Percentiles rank a stretch among this genome's conserved stretches.
phyloP scores from a whole-genome alignment of 225 moss, liverwort and hornwort genomes.

The Polytrichum formosum region DNA sequence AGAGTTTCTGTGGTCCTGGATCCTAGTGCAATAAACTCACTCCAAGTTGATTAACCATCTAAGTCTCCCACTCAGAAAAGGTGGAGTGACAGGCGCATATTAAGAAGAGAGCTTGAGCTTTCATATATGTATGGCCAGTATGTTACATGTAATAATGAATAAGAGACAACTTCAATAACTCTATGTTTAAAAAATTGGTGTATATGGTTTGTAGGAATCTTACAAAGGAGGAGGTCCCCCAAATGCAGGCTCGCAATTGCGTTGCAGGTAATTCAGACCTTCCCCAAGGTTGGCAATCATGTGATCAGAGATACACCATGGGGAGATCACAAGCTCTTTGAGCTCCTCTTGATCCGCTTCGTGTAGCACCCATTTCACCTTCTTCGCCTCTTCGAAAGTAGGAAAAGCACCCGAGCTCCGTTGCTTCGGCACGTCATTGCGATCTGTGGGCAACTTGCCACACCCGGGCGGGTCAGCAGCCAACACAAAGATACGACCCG shows the following conservation, averaged over 20 bases:
- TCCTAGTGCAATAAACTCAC: too few species aligned
- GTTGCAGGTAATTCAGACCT: conserved; percentile 80
- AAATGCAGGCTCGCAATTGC: conserved; percentile 58
- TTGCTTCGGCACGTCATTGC: conserved; percentile 45
- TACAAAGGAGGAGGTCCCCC: conserved; percentile 10
- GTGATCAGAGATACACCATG: conserved; percentile 94
- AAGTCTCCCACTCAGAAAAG: too few species aligned
- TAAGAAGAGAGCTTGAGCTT: too few species aligned
- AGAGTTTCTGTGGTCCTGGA: too few species aligned
- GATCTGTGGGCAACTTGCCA: conserved; percentile 77
- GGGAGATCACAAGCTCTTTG: conserved; percentile 79
- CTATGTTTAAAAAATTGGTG: background rate
- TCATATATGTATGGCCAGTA: too few species aligned
- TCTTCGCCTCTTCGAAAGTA: conserved; percentile 70
- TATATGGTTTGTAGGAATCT: background rate
- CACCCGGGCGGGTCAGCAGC: conserved; percentile 78
- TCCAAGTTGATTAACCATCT: too few species aligned
- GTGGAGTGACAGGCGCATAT: too few species aligned
- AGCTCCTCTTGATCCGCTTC: conserved; percentile 87
- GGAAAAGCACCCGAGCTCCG: conserved; percentile 81
- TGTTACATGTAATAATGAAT: too few species aligned
- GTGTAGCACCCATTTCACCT: conserved; percentile 64
- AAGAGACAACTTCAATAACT: too few species aligned
- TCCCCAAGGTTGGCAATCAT: conserved; percentile 84
- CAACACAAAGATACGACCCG: conserved; percentile 67